Evolutionary conservation across 176 grass and related monocot genomes (phyloP), one percentile per base, ranked within the genome.

Genomic region (Oropetium thomaeum): DNA sequence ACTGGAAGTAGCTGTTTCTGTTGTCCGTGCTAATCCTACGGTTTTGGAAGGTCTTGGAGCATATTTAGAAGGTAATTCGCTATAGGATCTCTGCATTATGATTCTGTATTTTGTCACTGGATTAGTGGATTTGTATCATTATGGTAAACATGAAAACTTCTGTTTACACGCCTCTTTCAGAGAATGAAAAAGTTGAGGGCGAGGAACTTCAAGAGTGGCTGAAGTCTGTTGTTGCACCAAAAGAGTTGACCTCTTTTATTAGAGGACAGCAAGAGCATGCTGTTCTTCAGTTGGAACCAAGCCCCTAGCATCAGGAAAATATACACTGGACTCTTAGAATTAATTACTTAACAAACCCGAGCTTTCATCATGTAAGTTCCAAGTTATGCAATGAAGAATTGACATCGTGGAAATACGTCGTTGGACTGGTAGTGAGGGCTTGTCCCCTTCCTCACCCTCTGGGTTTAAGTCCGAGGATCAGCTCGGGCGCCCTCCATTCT

Each of bases 181-280:
- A 99, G 75, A 96, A 99, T 47, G 96, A 99, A 74, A 96, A 96
- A 45, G 96, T 99, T 58, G 92, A 99, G 83, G 96, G 96, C 0
- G 92, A 99, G 80, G 92, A 99, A 54, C 90, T 99, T 76, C 89
- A 99, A 81, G 76, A 90, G 83, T 99, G 96, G 96, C 76, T 99
- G 4, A 92, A 99, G 70, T 90, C 93, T 19, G 96, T 99, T 54
- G 92, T 99, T 69, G 89, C 89, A 38, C 87, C 92, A 45, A 55
- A 84, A 79, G 96, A 99, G 85, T 73, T 99, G 65, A 57, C 63
- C 3, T 82, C 77, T 58, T 99, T 99, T 74, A 77, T 99, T 67
- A 75, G 34, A 85, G 91, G 92, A 52, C 84, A 86, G 54, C 82
- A 90, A 53, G 87, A 84, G 67, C 79, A 71, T 26, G 37, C 53